Base-by-base conservation (phyloP, 1,139 yeast species). In the Nadsonia commutata region DNA sequence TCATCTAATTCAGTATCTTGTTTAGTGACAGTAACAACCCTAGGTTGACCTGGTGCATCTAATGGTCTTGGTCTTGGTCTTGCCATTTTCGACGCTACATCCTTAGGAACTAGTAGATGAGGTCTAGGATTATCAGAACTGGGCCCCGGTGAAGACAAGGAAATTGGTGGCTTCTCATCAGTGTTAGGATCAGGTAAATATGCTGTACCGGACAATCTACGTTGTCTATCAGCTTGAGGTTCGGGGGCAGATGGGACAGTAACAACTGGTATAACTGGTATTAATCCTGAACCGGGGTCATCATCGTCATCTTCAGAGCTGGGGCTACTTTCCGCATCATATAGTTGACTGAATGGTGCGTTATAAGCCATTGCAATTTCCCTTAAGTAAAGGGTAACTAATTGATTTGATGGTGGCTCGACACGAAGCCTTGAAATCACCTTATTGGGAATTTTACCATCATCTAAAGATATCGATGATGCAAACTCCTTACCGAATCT, bases 321-420 rank as follows among this genome's bases (percentile, higher is more conserved):
- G n/a, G 49, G 54, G 3, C 51, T 57, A 1, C 51, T 59, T 2
- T 52, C 60, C 3, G 46, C 66, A n/a, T 59, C 68, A 2, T 58
- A 60, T 45, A 78, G 57, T 19, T 76, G 79, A 40, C 83, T 75
- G 55, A 75, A 84, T 0, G 88, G 84, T 1, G 79, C 93, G 38
- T 71, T 71, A 56, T 86, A 86, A 0, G 94, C 83, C 47, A 70
- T 67, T 1, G 95, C 94, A 48, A 86, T 85, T 55, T 86, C 96
- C 46, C 74, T 66, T 49, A 86, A 64, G 56, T 86, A 86, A 48
- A 82, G 61, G 20, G 72, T 69, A 1, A 85, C 94, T 47, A 85
- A 66, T 20, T 71, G 76, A 38, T 68, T 71, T 3, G 71, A 63
- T 0, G 95, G 95, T 2, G 94, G 78, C 42, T 72, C 76, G 2